phyloP scores from a whole-genome alignment of 2,329 filamentous ascomycete species.

The Phoma sp. region DNA sequence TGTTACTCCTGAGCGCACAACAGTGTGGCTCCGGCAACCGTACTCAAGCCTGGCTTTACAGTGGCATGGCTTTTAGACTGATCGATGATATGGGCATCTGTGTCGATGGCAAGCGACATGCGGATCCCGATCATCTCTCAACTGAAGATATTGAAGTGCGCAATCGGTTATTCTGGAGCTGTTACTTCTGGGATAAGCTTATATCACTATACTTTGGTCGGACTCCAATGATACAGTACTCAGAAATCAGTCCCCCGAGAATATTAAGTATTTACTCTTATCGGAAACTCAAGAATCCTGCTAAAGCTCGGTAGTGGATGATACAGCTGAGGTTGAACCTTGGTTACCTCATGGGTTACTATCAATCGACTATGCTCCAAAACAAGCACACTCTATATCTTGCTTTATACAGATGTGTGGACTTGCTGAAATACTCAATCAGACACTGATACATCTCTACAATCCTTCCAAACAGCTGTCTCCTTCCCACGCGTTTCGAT shows the following conservation, averaged over 20 bases:
- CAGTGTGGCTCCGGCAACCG: neutral
- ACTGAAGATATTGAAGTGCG: neutral
- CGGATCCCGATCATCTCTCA: neutral
- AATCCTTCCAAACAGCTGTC: neutral
- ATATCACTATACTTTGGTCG: neutral
- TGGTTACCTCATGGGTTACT: neutral
- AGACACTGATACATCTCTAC: neutral
- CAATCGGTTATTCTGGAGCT: neutral
- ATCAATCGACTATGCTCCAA: neutral
- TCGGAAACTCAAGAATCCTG: neutral
- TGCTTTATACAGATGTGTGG: neutral
- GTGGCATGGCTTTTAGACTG: neutral
- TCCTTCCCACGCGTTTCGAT: neutral
- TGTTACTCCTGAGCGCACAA: neutral
- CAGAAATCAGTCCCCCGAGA: neutral
- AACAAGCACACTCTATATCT: neutral
- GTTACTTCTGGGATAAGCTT: slow-evolving; percentile 2
- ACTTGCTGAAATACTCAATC: neutral
- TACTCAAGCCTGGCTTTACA: neutral
- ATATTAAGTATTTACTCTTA: neutral
- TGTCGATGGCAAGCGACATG: neutral
- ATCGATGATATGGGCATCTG: slow-evolving; percentile 1
- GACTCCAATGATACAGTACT: neutral
- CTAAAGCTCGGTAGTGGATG: neutral
- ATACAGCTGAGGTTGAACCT: neutral